A percentile compares a stretch with the other conserved stretches of the same genome.
Conservation (phyloP, 2,329 filamentous ascomycete species). For the Apiospora koreana region DNA sequence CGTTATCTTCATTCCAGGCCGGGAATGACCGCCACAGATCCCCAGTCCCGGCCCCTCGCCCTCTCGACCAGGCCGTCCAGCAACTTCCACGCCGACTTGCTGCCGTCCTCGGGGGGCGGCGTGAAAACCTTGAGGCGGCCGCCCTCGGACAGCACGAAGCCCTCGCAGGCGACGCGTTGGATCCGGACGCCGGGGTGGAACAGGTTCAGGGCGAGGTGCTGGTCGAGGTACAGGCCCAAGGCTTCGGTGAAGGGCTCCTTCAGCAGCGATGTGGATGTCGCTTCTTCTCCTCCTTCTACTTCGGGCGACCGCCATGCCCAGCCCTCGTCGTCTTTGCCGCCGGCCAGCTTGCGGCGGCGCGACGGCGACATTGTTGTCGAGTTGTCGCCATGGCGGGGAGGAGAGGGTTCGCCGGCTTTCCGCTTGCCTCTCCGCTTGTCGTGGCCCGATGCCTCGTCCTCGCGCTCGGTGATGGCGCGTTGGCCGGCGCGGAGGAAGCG, state of each 20-base stretch:
- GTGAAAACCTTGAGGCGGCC: slow-evolving; percentile 49
- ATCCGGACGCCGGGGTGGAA: slow-evolving; percentile 57
- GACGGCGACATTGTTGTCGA: not conserved
- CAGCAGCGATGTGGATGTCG: not conserved
- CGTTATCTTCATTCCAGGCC: not conserved
- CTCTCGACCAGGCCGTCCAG: slow-evolving; percentile 14
- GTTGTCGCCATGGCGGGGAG: not conserved
- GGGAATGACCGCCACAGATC: not conserved
- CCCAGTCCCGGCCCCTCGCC: slow-evolving; percentile 9
- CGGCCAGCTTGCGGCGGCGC: slow-evolving; percentile 38
- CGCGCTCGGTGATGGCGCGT: slow-evolving; percentile 26
- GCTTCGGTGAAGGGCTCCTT: slow-evolving; percentile 49
- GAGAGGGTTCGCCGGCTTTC: not conserved
- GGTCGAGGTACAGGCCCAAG: slow-evolving; percentile 48
- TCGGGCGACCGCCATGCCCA: slow-evolving; percentile 49
- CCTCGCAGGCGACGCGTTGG: slow-evolving; percentile 55
- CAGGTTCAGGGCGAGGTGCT: slow-evolving; percentile 56
- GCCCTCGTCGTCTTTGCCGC: slow-evolving; percentile 50
- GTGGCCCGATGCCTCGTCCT: slow-evolving; percentile 20
- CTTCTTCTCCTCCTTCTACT: not conserved
- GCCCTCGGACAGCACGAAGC: slow-evolving; percentile 54
- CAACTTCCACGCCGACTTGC: slow-evolving; percentile 18
- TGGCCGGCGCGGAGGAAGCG: slow-evolving; percentile 47
- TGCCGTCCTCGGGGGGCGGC: slow-evolving; percentile 12
- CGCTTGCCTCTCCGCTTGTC: not conserved